phyloP scores from a whole-genome alignment of 129 eudicot genomes.

The Arctium minus region DNA sequence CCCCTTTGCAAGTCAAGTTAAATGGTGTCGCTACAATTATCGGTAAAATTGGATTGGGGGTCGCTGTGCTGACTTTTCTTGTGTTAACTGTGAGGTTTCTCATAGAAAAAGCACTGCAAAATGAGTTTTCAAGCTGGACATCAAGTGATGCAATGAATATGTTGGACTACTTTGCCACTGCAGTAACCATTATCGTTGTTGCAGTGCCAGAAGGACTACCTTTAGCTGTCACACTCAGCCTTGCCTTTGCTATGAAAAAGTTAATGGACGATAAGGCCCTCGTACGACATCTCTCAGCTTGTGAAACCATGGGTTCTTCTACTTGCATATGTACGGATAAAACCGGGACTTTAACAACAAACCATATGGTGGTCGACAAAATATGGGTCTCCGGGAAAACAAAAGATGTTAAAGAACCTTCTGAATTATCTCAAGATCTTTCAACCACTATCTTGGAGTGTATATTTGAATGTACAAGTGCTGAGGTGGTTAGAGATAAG shows the following conservation, averaged over 20 bases:
- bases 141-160: conserved; percentile 65
- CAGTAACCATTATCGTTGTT: conserved; percentile 92
- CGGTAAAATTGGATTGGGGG: conserved; percentile 69
- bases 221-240: conserved; percentile 87
- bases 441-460: conserved; percentile 54
- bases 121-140: conserved; percentile 70
- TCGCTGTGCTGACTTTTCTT: conserved; percentile 74
- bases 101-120: conserved; percentile 47
- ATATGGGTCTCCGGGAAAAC: conserved; percentile 58
- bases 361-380: conserved; percentile 85
- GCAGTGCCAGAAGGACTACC: conserved; percentile 99
- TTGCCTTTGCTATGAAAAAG: conserved; percentile 96
- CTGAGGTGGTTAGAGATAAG: conserved; percentile 78
- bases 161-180: conserved; percentile 73
- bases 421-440: conserved; percentile 32
- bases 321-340: conserved; percentile 84
- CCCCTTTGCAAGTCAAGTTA: conserved; percentile 94
- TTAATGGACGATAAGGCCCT: conserved; percentile 78
- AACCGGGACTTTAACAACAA: conserved; percentile 92
- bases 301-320: conserved; percentile 98
- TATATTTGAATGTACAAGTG: conserved; percentile 69
- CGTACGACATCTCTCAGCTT: conserved; percentile 85
- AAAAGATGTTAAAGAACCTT: conserved; percentile 33
- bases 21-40: conserved; percentile 94
- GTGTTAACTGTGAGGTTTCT: conserved; percentile 60